Conservation (phyloP, 768 basidiomycete genomes). For the Naganishia onofrii region DNA sequence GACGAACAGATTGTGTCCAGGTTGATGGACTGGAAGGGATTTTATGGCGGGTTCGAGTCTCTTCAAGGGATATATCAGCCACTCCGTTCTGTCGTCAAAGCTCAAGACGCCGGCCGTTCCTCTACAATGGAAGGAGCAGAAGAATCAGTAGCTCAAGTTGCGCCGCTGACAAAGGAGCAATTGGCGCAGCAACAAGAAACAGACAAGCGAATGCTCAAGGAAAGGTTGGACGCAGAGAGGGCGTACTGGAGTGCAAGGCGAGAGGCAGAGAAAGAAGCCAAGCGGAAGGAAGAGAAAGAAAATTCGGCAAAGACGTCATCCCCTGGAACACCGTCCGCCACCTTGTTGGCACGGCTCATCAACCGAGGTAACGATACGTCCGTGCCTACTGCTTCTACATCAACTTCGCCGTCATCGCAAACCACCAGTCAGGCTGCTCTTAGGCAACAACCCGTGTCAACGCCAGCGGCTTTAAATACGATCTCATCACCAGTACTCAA, state of each 20-base stretch:
- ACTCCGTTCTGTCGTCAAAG: background rate
- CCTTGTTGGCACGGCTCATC: background rate
- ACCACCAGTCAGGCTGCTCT: background rate
- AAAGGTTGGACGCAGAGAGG: background rate
- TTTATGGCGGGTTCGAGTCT: constrained; percentile 43
- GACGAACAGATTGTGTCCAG: constrained; percentile 35
- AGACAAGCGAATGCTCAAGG: background rate
- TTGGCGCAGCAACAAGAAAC: background rate
- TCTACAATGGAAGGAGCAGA: background rate
- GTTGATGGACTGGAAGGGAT: constrained; percentile 37
- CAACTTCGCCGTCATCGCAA: background rate
- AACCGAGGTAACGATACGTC: background rate
- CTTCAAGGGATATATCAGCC: constrained; percentile 27
- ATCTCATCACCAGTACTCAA: background rate
- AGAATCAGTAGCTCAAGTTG: background rate
- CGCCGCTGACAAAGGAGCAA: background rate
- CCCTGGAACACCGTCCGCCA: background rate
- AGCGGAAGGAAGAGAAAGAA: background rate
- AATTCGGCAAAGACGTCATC: background rate
- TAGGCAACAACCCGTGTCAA: background rate
- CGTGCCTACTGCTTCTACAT: background rate
- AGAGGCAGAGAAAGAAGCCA: background rate
- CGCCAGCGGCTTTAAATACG: background rate
- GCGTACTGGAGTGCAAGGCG: background rate
- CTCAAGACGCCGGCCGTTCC: background rate